Evolutionary conservation across 768 basidiomycete genomes (phyloP), one percentile per base, ranked within the genome.

Genomic region (Scleroderma bovista): DNA sequence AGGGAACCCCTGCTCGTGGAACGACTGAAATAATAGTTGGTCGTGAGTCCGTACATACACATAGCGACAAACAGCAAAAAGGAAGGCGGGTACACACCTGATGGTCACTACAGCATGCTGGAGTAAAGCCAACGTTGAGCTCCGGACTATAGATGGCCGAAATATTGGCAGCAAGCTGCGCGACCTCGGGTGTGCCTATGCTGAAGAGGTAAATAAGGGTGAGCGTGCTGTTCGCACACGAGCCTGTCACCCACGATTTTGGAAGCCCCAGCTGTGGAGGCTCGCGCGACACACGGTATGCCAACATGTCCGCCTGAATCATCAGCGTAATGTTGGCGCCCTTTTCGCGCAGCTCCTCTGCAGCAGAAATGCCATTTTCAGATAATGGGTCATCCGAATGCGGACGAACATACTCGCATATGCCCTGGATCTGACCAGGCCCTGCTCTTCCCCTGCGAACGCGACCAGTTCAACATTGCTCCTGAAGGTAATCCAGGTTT

Each of bases 371-470:
- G 38, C 19, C 6, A 22, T 15, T 22, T 2, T 40, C 19, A 15
- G 6, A n/a, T n/a, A n/a, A n/a, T n/a, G n/a, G n/a, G n/a, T n/a
- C n/a, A n/a, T n/a, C n/a, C n/a, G n/a, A n/a, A 2, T 17, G 24
- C 38, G 50, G 2, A 17, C 38, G 4, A 31, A n/a, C 32, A 19
- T 42, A 73, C 86, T 62, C 62, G 93, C 84, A 63, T 93, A 94
- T 7, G 83, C 81, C 54, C 68, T 77, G 19, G 86, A 89, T 24
- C 93, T 93, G 13, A 80, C 63, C 15, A 93, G 68, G 4, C 93
- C 93, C 61, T 96, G 93, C 58, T 96, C 93, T 63, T 96, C 93
- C 6, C 93, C 93, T 2, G 91, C 86, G 57, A 95, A 95, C 44
- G 84, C 81, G 36, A 80, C 83, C 9, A 96, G 74, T 57, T 90